Conservation (phyloP, 208 protist species). For the Trypanosomatidae sp. region DNA sequence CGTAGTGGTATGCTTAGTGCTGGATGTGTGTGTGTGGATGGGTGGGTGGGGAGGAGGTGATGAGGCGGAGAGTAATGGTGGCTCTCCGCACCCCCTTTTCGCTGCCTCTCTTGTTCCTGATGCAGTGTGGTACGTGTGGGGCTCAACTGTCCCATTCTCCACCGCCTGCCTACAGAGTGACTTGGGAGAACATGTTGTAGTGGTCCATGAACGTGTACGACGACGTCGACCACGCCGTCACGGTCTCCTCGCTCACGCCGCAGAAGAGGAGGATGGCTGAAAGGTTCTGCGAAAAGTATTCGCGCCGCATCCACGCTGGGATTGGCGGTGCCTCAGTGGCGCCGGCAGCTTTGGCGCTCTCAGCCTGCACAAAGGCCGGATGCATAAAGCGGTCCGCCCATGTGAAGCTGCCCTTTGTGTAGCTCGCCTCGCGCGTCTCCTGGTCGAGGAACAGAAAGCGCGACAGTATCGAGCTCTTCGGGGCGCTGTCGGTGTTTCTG, state of each 20-base stretch:
- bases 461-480: constrained; percentile 33
- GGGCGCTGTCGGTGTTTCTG: constrained; percentile 31
- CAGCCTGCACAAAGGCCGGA: constrained; percentile 68
- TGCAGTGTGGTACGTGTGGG: not conserved
- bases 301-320: constrained; percentile 87
- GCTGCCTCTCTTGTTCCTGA: not conserved
- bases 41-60: not conserved
- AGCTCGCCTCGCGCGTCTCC: constrained; percentile 14
- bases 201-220: constrained; percentile 77
- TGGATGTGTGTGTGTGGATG: not conserved
- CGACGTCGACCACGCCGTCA: constrained; percentile 38
- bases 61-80: not conserved
- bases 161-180: constrained; percentile 22
- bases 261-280: constrained; percentile 44
- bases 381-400: constrained; percentile 77
- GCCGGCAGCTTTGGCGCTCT: constrained; percentile 38
- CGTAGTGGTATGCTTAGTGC: too few relatives aligned
- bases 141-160: not conserved
- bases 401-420: constrained; percentile 57
- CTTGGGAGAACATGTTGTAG: constrained; percentile 84
- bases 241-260: constrained; percentile 47
- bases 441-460: constrained; percentile 65
- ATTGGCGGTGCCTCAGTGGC: constrained; percentile 46
- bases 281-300: constrained; percentile 83
- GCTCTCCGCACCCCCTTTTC: not conserved